phyloP scores from a whole-genome alignment of 495 filamentous ascomycete genomes.

The Sphaerosporella brunnea region DNA sequence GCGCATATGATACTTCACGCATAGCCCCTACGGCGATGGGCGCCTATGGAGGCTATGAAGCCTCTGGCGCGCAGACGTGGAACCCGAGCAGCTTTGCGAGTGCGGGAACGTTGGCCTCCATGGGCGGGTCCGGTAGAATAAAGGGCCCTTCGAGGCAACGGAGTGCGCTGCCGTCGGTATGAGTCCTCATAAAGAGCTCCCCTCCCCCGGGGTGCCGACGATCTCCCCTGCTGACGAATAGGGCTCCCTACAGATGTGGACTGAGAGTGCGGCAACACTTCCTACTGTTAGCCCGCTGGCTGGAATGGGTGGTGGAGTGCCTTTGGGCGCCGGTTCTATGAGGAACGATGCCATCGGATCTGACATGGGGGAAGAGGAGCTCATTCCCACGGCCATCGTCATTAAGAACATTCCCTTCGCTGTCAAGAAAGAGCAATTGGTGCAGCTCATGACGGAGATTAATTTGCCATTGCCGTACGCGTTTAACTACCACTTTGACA shows the following conservation, averaged over 20 bases:
- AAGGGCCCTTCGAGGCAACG: slow-evolving; percentile 39
- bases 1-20: slow-evolving; percentile 39
- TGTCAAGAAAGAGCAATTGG: slow-evolving; percentile 89
- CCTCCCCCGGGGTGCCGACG: not conserved
- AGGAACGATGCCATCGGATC: slow-evolving; percentile 34
- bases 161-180: slow-evolving; percentile 42
- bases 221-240: not conserved
- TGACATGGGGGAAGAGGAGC: slow-evolving; percentile 53
- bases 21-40: slow-evolving; percentile 32
- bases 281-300: slow-evolving; percentile 33
- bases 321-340: slow-evolving; percentile 35
- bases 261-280: slow-evolving; percentile 40
- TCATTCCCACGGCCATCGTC: slow-evolving; percentile 95
- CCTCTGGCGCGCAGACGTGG: slow-evolving; percentile 49
- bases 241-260: slow-evolving; percentile 35
- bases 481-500: slow-evolving; percentile 99
- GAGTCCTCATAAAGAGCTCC: slow-evolving; percentile 14
- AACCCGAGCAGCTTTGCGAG: slow-evolving; percentile 41
- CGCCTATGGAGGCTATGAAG: slow-evolving; percentile 41
- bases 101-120: slow-evolving; percentile 35
- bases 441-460: slow-evolving; percentile 79
- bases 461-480: slow-evolving; percentile 85
- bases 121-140: slow-evolving; percentile 38
- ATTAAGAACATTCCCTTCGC: slow-evolving; percentile 99
- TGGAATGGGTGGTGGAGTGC: slow-evolving; percentile 31